Evolutionary conservation across 192 early-diverging fungal genomes (phyloP), one percentile per base, ranked within the genome.

Genomic region (Dissophora ornata): DNA sequence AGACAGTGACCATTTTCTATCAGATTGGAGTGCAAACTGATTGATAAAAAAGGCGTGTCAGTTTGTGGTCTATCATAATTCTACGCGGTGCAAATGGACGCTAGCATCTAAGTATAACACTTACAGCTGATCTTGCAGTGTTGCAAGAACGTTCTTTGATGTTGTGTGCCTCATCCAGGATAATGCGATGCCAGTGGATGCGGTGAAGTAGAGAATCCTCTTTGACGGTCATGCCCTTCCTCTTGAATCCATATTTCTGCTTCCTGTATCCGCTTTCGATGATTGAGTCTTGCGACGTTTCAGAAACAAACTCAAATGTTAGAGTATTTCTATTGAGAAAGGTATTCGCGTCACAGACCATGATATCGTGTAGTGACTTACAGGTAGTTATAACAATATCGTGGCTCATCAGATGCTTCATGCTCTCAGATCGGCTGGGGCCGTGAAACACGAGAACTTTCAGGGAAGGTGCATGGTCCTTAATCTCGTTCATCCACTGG

Each of bases 111-210:
- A 25, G 16, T 25, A 16, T 26, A 32, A 56, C 5, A 70, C 79
- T 58, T 83, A 86, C 84, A 24, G 90, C 91, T 1, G 94, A 90
- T 58, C 94, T 86, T 1, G 95, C 94, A 30, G 96, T 95, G 42
- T 91, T 93, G 63, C 86, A 89, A 0, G 81, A 87, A 38, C 96
- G 84, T 77, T 98, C 94, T 68, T 96, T 96, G 73, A 98, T 94
- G 62, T 92, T 86, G 81, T 98, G 96, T 2, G 95, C 90, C 75
- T 93, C 84, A 57, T 97, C 96, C 8, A 97, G 81, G 2, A 97
- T 83, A 18, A 98, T 82, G 9, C 96, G 89, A 69, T 88, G 89
- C 95, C 95, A 98, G 0, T 85, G 30, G 32, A 96, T 85, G 0
- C 70, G 62, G 68, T 96, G 95, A 36, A 98, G 70, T 38, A 90